A percentile compares a stretch with the other conserved stretches of the same genome.
phyloP scores from a whole-genome alignment of 495 filamentous ascomycete species.

The Diplogelasinospora grovesii region DNA sequence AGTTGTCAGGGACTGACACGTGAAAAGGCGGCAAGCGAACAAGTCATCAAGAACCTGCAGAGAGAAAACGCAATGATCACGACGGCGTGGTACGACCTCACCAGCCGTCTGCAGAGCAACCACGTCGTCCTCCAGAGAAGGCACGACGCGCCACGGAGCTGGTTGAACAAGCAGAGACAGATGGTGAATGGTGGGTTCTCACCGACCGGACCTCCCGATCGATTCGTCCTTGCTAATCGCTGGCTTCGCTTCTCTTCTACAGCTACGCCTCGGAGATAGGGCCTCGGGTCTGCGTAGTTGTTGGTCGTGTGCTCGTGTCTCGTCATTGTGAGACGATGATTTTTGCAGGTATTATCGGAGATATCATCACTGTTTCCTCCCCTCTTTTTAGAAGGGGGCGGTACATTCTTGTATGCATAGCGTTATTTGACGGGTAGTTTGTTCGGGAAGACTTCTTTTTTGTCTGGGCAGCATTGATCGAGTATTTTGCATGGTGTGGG shows the following conservation, averaged over 20 bases:
- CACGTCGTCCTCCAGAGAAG: constrained; percentile 69
- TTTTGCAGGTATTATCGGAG: no score
- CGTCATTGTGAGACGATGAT: no score
- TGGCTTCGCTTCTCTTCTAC: constrained; percentile 5
- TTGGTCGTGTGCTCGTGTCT: no score
- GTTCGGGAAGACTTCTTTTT: no score
- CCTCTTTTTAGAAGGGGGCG: no score
- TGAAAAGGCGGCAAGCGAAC: constrained; percentile 49
- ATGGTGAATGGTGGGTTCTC: constrained; percentile 50
- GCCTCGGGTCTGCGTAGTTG: constrained; percentile 21
- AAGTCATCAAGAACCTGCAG: constrained; percentile 62
- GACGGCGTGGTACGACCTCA: constrained; percentile 88
- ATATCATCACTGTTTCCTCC: no score
- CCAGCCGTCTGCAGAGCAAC: constrained; percentile 79
- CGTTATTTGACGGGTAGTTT: no score
- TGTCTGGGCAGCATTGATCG: no score
- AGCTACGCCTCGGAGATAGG: constrained; percentile 46
- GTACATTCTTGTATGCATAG: no score
- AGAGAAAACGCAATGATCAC: constrained; percentile 80
- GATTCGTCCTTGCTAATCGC: not conserved
- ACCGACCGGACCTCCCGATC: not conserved
- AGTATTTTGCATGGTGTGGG: no score
- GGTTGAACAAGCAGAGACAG: constrained; percentile 83
- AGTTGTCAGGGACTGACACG: not conserved
- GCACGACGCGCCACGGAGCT: constrained; percentile 75